Evolutionary conservation across 768 basidiomycete species (phyloP), one percentile per base, ranked within the genome.

Genomic region (Boletus vermiculosoides): DNA sequence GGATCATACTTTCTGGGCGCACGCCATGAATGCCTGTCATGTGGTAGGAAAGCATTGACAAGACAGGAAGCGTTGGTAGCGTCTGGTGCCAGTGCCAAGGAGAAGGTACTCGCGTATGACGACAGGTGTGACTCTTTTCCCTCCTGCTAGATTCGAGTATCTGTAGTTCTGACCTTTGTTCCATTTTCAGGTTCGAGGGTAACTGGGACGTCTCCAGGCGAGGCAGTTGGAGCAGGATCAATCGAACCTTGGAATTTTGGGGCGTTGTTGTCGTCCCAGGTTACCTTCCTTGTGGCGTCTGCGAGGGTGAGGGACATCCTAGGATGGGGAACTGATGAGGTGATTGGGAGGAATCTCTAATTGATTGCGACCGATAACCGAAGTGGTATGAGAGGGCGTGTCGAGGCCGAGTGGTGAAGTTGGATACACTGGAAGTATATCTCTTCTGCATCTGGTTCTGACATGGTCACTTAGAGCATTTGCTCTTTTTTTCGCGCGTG

Each of bases 271-370:
- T 78, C 58, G 57, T 69, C 6, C 54, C 74, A 55, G 77, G 80
- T 66, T 6, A 31, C 31, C 31, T 31, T 10, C 25, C 25, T 25
- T 2, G 31, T 31, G 9, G 31, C 9, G 31, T 31, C 31, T 31
- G 31, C 71, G 2, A 80, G 76, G 2, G 76, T 84, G 49, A 69
- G 76, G 59, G 84, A 88, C 64, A 75, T 94, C 12, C 79, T 93
- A 5, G 90, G 87, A 10, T 87, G 82, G 80, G 72, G 74, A 37
- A 69, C 74, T 5, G 75, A 73, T 10, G 85, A 25, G 25, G 25
- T 25, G 25, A 25, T 25, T 25, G 25, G 4, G 25, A 25, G 25
- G 25, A 25, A 25, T 25, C 25, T 25, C 25, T 25, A 4, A 4
- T 25, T 25, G 25, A 25, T 25, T 2, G 25, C 25, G 25, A 25